Evolutionary conservation across 148 eudicot species (phyloP).

Genomic region (Amaranthus cruentus): DNA sequence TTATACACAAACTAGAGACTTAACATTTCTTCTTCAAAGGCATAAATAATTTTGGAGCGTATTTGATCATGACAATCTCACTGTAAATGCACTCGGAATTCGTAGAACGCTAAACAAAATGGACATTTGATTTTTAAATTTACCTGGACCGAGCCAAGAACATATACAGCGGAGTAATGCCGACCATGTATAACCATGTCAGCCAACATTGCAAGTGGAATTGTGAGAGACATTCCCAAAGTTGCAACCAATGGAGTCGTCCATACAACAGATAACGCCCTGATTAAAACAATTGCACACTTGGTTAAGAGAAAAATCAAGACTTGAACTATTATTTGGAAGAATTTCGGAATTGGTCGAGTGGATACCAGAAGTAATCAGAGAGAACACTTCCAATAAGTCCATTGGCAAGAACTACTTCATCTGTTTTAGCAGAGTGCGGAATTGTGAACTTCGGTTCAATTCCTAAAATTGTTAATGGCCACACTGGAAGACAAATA

Average conservation of each 20-base stretch:
- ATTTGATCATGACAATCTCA: neutral
- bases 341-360: slow-evolving; percentile 8
- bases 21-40: neutral
- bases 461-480: slow-evolving; percentile 82
- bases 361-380: slow-evolving; percentile 84
- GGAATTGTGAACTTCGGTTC: slow-evolving; percentile 95
- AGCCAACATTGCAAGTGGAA: slow-evolving; percentile 95
- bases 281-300: slow-evolving; percentile 23
- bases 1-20: neutral
- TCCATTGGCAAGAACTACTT: slow-evolving; percentile 93
- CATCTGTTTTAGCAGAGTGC: slow-evolving; percentile 81
- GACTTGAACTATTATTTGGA: neutral
- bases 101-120: neutral
- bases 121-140: slow-evolving; percentile 4
- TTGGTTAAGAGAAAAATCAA: slow-evolving; percentile 5
- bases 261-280: slow-evolving; percentile 99
- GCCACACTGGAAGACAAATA: slow-evolving; percentile 73
- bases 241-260: slow-evolving; percentile 98
- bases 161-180: slow-evolving; percentile 81
- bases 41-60: neutral
- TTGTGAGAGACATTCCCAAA: slow-evolving; percentile 95
- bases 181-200: slow-evolving; percentile 96
- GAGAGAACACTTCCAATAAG: slow-evolving; percentile 92
- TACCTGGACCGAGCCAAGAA: slow-evolving; percentile 95
- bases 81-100: neutral